These are phyloP conservation scores for Kodamaea ohmeri DNA, from an alignment of 1,139 yeast species.

Conservation along the genomic window DNA sequence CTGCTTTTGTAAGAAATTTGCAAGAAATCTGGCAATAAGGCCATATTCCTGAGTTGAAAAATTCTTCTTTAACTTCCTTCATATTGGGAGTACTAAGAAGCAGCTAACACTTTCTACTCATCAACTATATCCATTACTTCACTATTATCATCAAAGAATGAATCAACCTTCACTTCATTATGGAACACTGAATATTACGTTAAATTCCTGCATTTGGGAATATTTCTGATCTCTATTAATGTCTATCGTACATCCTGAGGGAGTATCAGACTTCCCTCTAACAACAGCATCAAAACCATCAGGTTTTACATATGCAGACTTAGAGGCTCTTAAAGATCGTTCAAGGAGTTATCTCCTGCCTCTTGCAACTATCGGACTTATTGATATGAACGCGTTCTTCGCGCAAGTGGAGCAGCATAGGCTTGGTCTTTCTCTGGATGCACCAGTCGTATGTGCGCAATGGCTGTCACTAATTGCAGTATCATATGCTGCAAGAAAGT, in stretches of 20 bases:
- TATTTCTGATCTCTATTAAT: background rate
- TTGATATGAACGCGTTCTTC: constrained; percentile 92
- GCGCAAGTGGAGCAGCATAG: constrained; percentile 91
- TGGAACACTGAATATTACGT: background rate
- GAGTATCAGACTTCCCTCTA: background rate
- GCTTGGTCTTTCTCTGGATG: constrained; percentile 57
- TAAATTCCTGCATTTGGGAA: background rate
- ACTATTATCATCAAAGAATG: no score
- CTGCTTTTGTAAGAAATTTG: no score
- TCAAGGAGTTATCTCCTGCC: constrained; percentile 57
- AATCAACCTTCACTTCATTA: no score
- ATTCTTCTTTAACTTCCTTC: no score
- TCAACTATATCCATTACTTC: no score
- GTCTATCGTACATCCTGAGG: constrained; percentile 7
- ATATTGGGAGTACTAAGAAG: no score
- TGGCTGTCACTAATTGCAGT: constrained; percentile 92
- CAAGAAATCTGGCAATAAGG: no score
- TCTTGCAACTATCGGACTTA: constrained; percentile 76
- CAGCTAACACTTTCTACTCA: no score
- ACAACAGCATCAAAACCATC: constrained; percentile 2
- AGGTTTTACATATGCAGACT: constrained; percentile 38
- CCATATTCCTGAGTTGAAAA: no score
- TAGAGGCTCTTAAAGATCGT: constrained; percentile 46
- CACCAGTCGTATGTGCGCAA: constrained; percentile 92
- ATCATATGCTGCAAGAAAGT: constrained; percentile 81